A percentile compares a stretch with the other conserved stretches of the same genome.
These are phyloP conservation scores for Aspergillus cejpii DNA, from an alignment of 2,329 filamentous ascomycete genomes.

Conservation along the genomic window DNA sequence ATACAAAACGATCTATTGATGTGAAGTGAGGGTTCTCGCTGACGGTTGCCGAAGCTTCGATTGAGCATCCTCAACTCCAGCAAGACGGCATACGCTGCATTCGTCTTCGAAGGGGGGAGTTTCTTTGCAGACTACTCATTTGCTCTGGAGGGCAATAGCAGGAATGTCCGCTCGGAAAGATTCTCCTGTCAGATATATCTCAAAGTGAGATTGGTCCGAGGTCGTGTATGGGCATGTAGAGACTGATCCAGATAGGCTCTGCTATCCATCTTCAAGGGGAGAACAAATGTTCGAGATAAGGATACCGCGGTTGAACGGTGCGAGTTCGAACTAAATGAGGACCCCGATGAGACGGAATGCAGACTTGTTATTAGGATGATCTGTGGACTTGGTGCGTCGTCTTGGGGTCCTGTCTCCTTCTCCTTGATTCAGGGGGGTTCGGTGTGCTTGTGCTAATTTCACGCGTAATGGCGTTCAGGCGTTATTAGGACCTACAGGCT, in stretches of 20 bases:
- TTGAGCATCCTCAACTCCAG: constrained; percentile 57
- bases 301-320: constrained; percentile 57
- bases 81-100: constrained; percentile 58
- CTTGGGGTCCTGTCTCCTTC: not conserved
- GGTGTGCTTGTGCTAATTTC: not conserved
- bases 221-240: not conserved
- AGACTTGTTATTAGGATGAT: constrained; percentile 57
- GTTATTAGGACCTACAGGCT: constrained; percentile 60
- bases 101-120: constrained; percentile 47
- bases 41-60: constrained; percentile 44
- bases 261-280: constrained; percentile 57
- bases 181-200: constrained; percentile 56
- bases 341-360: constrained; percentile 52
- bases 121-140: constrained; percentile 59
- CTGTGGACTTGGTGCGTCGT: constrained; percentile 49
- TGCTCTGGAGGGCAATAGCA: constrained; percentile 22
- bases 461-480: constrained; percentile 32
- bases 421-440: not conserved
- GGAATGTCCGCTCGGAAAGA: constrained; percentile 38
- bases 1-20: constrained; percentile 2
- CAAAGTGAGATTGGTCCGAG: constrained; percentile 40
- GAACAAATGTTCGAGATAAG: constrained; percentile 50
- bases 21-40: constrained; percentile 2
- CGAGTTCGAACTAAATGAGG: constrained; percentile 55
- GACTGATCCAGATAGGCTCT: constrained; percentile 39